Base-by-base conservation (phyloP, 768 basidiomycete genomes). In the Trametopsis cervina region DNA sequence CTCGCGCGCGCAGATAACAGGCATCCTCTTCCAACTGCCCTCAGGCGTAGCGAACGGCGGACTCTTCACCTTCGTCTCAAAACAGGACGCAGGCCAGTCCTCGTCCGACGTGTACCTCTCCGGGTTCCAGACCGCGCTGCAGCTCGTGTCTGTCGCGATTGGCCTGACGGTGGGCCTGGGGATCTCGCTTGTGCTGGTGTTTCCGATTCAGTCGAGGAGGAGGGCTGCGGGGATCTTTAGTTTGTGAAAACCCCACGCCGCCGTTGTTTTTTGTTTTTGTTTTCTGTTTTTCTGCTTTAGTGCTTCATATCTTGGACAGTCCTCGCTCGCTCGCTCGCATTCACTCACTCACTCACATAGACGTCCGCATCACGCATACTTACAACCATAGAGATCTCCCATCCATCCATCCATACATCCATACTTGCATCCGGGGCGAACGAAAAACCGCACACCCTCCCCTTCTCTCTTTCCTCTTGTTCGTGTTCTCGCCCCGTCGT, bases 11-110 rank as follows among this genome's bases (percentile, higher is more conserved):
- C 42, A 68, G 74, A 82, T 87, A 53, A 86, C 84, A 0, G 88
- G 85, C 20, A 85, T 92, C 41, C 71, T 91, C 13, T 86, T 91
- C 68, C 90, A 92, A 66, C 74, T 92, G 1, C 89, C 89, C 0
- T 86, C 85, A 6, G 89, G 89, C 33, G 74, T 92, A 10, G 80
- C 83, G 6, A 86, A 79, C 38, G 87, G 86, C 10, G 89, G 89
- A 24, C 76, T 92, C 5, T 73, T 93, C 52, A 78, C 76, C 51
- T 89, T 83, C 57, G 82, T 78, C 10, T 72, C 73, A 29, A 67
- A 76, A 52, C 72, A 77, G 50, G 70, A 77, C 20, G 64, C 72
- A 4, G 81, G 79, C 12, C 70, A 72, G 25, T 66, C 74, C 15
- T 53, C 57, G 6, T 58, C 46, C 26, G 63, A 68, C 0, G 74